These are phyloP conservation scores for Calonectria fujianensis DNA, from an alignment of 2,329 filamentous ascomycete genomes.

Conservation along the genomic window DNA sequence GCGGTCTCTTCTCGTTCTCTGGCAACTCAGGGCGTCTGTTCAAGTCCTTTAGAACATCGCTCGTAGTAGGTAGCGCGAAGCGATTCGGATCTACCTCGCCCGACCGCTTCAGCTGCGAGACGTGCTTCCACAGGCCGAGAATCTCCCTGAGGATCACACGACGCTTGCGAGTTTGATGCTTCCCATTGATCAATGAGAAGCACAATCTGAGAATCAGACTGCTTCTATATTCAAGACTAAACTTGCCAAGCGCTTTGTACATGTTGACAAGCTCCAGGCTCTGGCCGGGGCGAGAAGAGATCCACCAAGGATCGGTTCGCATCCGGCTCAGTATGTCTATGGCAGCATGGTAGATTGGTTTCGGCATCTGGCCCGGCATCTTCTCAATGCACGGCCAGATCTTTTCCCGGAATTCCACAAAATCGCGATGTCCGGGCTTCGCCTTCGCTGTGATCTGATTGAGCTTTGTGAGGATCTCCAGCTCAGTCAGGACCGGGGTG, in stretches of 20 bases:
- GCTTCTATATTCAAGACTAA: constrained; percentile 54
- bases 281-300: constrained; percentile 37
- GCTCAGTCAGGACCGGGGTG: constrained; percentile 48
- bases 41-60: constrained; percentile 54
- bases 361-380: constrained; percentile 55
- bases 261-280: constrained; percentile 55
- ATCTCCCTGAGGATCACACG: constrained; percentile 55
- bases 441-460: constrained; percentile 50
- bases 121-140: constrained; percentile 61
- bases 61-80: constrained; percentile 57
- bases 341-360: constrained; percentile 52
- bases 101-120: constrained; percentile 59
- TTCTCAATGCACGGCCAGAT: constrained; percentile 57
- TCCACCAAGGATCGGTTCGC: constrained; percentile 45
- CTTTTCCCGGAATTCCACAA: constrained; percentile 53
- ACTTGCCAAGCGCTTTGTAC: constrained; percentile 53
- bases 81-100: constrained; percentile 49
- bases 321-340: constrained; percentile 49
- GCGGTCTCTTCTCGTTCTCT: constrained; percentile 21
- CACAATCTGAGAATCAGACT: constrained; percentile 60
- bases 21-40: constrained; percentile 26
- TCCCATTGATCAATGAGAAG: constrained; percentile 46
- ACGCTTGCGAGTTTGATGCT: constrained; percentile 25
- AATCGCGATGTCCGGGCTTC: constrained; percentile 44
- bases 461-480: constrained; percentile 58